phyloP scores from a whole-genome alignment of 495 filamentous ascomycete genomes.

The Aspergillus avenaceus region DNA sequence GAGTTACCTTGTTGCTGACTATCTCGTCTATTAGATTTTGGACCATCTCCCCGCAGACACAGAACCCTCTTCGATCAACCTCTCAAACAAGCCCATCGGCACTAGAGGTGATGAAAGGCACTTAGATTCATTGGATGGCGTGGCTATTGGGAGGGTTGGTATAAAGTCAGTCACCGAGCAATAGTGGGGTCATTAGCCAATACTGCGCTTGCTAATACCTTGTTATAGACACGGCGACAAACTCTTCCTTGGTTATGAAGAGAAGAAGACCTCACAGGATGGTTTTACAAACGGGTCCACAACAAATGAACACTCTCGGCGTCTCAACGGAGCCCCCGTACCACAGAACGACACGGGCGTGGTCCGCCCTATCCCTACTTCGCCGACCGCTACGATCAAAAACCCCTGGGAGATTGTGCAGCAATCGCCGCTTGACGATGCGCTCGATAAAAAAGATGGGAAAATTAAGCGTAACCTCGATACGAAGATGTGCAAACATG shows the following conservation, averaged over 20 bases:
- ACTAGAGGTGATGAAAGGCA: slow-evolving; percentile 68
- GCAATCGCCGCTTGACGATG: slow-evolving; percentile 82
- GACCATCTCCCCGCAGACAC: slow-evolving; percentile 64
- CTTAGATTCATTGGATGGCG: slow-evolving; percentile 60
- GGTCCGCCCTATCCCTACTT: slow-evolving; percentile 53
- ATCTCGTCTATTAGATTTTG: slow-evolving; percentile 41
- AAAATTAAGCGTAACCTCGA: slow-evolving; percentile 81
- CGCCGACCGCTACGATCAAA: slow-evolving; percentile 60
- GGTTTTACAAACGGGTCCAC: slow-evolving; percentile 36
- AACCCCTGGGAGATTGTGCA: slow-evolving; percentile 91
- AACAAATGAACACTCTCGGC: slow-evolving; percentile 36
- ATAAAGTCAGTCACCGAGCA: slow-evolving; percentile 52
- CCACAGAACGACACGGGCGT: slow-evolving; percentile 63
- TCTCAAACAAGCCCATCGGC: slow-evolving; percentile 77
- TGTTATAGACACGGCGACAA: slow-evolving; percentile 77
- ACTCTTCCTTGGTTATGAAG: slow-evolving; percentile 76
- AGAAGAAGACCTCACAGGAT: slow-evolving; percentile 48
- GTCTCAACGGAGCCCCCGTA: slow-evolving; percentile 75
- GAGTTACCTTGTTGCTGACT: slow-evolving; percentile 4
- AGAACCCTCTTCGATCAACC: slow-evolving; percentile 67
- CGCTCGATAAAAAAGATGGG: slow-evolving; percentile 83
- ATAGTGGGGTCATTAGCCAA: not conserved
- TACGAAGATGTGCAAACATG: slow-evolving; percentile 88
- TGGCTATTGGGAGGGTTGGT: slow-evolving; percentile 66
- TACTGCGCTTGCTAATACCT: slow-evolving; percentile 3